A percentile compares a stretch with the other conserved stretches of the same genome.
phyloP scores from a whole-genome alignment of 257 asterid genomes.

The Scutellaria baicalensis region DNA sequence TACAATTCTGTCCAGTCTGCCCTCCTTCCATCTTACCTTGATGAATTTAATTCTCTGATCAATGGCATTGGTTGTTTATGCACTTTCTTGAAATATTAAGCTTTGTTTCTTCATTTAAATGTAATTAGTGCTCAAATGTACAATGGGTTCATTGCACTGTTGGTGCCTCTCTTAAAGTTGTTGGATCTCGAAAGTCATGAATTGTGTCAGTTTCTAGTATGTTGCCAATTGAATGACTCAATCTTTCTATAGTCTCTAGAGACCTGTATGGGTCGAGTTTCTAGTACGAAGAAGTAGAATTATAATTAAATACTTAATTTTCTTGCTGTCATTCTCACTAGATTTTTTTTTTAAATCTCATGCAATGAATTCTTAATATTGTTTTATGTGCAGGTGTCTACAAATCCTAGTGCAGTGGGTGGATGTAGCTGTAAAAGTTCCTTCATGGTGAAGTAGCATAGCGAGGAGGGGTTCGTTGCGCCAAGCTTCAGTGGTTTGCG shows the following conservation, averaged over 20 bases:
- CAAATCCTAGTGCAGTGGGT: conserved; percentile 93
- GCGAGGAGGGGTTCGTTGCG: background rate
- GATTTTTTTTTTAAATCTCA: too few relatives aligned
- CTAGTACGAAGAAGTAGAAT: background rate
- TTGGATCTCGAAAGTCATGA: background rate
- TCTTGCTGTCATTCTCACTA: background rate
- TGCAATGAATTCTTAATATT: background rate
- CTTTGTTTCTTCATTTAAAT: background rate
- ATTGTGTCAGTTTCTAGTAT: background rate
- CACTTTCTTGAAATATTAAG: background rate
- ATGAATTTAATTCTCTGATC: background rate
- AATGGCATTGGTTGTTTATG: background rate
- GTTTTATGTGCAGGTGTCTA: conserved; percentile 53
- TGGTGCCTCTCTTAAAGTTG: background rate
- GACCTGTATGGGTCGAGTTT: background rate
- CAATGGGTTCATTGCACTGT: background rate
- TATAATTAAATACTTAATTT: background rate
- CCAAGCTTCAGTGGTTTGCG: conserved; percentile 4
- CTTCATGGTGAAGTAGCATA: conserved; percentile 52
- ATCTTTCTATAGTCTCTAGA: background rate
- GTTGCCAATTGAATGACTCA: background rate
- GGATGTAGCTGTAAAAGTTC: conserved; percentile 97
- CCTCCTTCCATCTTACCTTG: background rate
- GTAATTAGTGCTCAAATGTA: background rate
- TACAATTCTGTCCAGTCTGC: too few relatives aligned